phyloP scores from a whole-genome alignment of 1,139 yeast species.

The Pichia sp. region DNA sequence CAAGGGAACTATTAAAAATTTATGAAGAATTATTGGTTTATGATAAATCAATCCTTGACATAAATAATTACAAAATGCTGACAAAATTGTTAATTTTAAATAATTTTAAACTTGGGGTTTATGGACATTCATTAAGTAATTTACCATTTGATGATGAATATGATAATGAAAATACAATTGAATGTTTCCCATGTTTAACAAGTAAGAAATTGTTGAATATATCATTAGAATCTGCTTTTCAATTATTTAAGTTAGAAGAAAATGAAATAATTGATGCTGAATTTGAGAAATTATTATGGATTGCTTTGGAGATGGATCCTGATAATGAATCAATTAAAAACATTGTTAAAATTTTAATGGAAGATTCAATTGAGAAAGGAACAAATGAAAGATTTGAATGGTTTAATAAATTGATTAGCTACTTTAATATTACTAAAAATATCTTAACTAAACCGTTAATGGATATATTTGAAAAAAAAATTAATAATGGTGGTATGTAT shows the following conservation, averaged over 20 bases:
- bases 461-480: slow-evolving; percentile 22
- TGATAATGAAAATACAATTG: slow-evolving; percentile 26
- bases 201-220: slow-evolving; percentile 29
- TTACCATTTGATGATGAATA: slow-evolving; percentile 25
- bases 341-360: slow-evolving; percentile 28
- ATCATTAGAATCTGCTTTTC: slow-evolving; percentile 34
- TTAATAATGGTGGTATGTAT: slow-evolving; percentile 27
- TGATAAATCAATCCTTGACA: slow-evolving; percentile 26
- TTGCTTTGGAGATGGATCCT: slow-evolving; percentile 35
- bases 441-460: slow-evolving; percentile 30
- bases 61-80: slow-evolving; percentile 17
- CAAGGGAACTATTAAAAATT: slow-evolving; percentile 30
- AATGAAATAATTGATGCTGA: slow-evolving; percentile 27
- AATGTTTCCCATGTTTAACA: slow-evolving; percentile 34
- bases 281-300: slow-evolving; percentile 38
- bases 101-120: slow-evolving; percentile 28
- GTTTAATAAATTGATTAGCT: slow-evolving; percentile 34
- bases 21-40: slow-evolving; percentile 31
- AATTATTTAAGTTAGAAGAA: slow-evolving; percentile 31
- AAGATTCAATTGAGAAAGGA: slow-evolving; percentile 23
- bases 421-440: slow-evolving; percentile 33
- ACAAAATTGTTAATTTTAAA: slow-evolving; percentile 25
- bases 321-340: slow-evolving; percentile 24
- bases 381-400: slow-evolving; percentile 26
- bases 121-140: slow-evolving; percentile 18